Evolutionary conservation across 306 rosid genomes (phyloP).

Genomic region (Alnus glutinosa): DNA sequence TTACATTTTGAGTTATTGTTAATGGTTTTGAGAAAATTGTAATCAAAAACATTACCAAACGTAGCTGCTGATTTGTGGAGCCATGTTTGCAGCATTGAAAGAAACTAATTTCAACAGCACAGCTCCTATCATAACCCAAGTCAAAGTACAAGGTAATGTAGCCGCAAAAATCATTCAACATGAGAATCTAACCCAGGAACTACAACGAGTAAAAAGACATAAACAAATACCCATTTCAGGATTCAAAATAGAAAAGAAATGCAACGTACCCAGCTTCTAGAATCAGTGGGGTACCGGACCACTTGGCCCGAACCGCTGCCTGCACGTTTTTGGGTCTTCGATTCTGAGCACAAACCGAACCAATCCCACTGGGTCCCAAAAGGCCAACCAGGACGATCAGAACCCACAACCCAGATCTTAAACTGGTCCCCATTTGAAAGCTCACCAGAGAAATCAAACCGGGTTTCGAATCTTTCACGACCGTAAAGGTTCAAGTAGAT

Average conservation of each 20-base stretch:
- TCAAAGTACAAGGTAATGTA: neutral
- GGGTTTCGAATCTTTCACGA: slow-evolving; percentile 21
- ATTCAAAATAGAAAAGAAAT: neutral
- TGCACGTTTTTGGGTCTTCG: slow-evolving; percentile 78
- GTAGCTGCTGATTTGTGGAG: neutral
- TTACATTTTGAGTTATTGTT: too few relatives aligned
- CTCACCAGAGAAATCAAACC: neutral
- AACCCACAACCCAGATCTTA: slow-evolving; percentile 42
- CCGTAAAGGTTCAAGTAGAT: slow-evolving; percentile 10
- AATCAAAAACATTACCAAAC: too few relatives aligned
- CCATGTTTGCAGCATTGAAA: neutral
- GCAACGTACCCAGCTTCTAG: slow-evolving; percentile 82
- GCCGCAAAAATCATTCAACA: neutral
- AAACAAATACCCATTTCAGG: neutral
- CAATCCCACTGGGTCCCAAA: slow-evolving; percentile 34
- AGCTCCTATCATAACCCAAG: neutral
- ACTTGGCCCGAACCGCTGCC: slow-evolving; percentile 71
- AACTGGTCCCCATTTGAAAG: slow-evolving; percentile 42
- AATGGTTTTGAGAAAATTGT: too few relatives aligned
- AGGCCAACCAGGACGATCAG: slow-evolving; percentile 38
- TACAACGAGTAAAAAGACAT: too few relatives aligned
- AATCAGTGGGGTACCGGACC: slow-evolving; percentile 87
- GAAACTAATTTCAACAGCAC: neutral
- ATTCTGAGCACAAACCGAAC: slow-evolving; percentile 37
- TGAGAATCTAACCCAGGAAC: neutral